Base-by-base conservation (phyloP, 371 early-diverging fungal species). In the Mucor irregularis region DNA sequence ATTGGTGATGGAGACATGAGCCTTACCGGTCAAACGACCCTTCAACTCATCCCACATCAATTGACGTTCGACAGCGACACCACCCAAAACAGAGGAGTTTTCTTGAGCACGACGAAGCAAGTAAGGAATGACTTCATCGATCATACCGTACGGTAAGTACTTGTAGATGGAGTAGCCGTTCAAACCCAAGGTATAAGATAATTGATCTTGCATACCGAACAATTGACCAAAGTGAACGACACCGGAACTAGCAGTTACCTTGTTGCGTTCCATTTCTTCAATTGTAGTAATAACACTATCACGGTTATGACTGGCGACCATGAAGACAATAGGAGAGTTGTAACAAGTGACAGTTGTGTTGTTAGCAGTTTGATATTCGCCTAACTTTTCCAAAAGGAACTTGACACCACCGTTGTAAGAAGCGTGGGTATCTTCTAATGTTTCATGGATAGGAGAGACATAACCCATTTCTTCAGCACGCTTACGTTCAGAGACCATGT, bases 21-120 rank as follows among this genome's bases (percentile, higher is more conserved):
- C 58, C 10, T 49, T 61, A 14, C 69, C 71, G 40, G 57, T 56
- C 24, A 66, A n/a, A 49, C 79, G 74, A n/a, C 40, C 54, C 56
- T 72, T 78, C 53, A 83, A 29, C 64, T 86, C 86, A 39, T 75
- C 68, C 74, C 74, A 78, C 57, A 86, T 56, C 54, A 83, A 49
- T n/a, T 37, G 63, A 30, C 80, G 78, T 50, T 86, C 84, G 21
- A 70, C 54, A 4, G 63, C 59, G 6, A 72, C 76, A 34, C 64
- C 64, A 29, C 81, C 80, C 35, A 85, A 55, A 2, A 97, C 84
- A 10, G 93, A 81, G 4, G 87, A 83, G 71, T 98, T 98, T 74
- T 98, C 99, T 75, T 96, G 95, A 25, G 96, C 97, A 45, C 98
- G 87, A 42, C 98, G 87, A 44, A 94, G 79, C 58, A 98, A 77